These are phyloP conservation scores for Pseudoturritis turrita DNA, from an alignment of 345 rosid genomes.

Conservation along the genomic window DNA sequence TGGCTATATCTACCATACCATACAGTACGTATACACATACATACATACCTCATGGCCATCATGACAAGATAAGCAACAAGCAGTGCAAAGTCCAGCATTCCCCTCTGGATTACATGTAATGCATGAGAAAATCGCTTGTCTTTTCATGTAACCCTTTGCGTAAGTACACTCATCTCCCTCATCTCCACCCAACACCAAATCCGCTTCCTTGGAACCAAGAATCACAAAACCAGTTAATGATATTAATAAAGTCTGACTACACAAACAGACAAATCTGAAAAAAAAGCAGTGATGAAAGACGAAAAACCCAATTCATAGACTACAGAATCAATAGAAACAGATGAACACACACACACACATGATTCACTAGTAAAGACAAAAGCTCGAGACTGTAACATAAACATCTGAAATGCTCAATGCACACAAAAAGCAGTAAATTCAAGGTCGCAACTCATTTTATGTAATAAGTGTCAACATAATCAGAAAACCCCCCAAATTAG, in stretches of 20 bases:
- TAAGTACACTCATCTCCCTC: conserved; percentile 96
- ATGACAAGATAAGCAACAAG: conserved; percentile 90
- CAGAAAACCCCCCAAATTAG: neutral
- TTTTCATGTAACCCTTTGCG: conserved; percentile 75
- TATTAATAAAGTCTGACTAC: neutral
- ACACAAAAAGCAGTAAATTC: too few species aligned
- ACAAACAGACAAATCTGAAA: neutral
- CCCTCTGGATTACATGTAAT: conserved; percentile 89
- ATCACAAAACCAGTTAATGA: neutral
- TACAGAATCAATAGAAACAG: neutral
- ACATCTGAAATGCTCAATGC: neutral
- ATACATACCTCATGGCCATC: conserved; percentile 87
- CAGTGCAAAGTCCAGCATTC: conserved; percentile 92
- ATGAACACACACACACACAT: neutral
- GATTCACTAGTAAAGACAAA: neutral
- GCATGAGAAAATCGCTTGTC: conserved; percentile 94
- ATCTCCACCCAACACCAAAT: conserved; percentile 97
- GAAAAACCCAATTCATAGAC: neutral
- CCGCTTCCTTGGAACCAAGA: conserved; percentile 58
- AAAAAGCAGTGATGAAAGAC: neutral
- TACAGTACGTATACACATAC: too few species aligned
- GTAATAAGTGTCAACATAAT: neutral
- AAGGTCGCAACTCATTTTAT: neutral
- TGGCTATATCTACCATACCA: neutral
- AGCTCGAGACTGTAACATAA: conserved; percentile 8